These are phyloP conservation scores for Fusarium graminum DNA, from an alignment of 2,329 filamentous ascomycete species.

Conservation along the genomic window DNA sequence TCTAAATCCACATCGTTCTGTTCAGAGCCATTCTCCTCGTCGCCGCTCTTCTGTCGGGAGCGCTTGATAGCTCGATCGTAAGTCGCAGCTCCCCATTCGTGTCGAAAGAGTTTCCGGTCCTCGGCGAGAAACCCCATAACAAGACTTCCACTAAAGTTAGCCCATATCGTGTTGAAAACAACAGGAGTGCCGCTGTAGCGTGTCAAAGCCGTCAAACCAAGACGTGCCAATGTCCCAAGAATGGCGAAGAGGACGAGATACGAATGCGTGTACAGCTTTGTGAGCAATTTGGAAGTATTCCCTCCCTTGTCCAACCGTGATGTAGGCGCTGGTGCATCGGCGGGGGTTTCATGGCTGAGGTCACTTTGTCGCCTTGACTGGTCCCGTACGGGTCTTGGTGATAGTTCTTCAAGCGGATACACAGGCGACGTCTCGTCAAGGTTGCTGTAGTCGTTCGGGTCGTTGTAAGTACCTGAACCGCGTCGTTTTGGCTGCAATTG, in stretches of 20 bases:
- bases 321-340: constrained; percentile 13
- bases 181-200: constrained; percentile 83
- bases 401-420: constrained; percentile 22
- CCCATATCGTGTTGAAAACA: constrained; percentile 82
- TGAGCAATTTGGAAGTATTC: constrained; percentile 63
- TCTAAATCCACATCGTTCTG: constrained; percentile 53
- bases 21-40: constrained; percentile 55
- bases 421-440: constrained; percentile 56
- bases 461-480: constrained; percentile 45
- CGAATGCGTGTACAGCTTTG: constrained; percentile 78
- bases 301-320: constrained; percentile 26
- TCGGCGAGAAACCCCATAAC: constrained; percentile 89
- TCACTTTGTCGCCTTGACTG: constrained; percentile 23
- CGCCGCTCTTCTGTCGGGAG: constrained; percentile 50
- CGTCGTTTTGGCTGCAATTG: not conserved
- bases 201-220: constrained; percentile 84
- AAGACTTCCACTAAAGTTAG: constrained; percentile 85
- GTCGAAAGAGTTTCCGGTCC: constrained; percentile 79
- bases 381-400: constrained; percentile 1
- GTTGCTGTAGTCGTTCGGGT: constrained; percentile 55
- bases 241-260: constrained; percentile 90
- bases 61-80: constrained; percentile 55
- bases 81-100: constrained; percentile 69
- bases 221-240: constrained; percentile 83
- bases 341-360: constrained; percentile 6